These are phyloP conservation scores for Oropetium thomaeum DNA, from an alignment of 176 grass and related monocot genomes.

Conservation along the genomic window DNA sequence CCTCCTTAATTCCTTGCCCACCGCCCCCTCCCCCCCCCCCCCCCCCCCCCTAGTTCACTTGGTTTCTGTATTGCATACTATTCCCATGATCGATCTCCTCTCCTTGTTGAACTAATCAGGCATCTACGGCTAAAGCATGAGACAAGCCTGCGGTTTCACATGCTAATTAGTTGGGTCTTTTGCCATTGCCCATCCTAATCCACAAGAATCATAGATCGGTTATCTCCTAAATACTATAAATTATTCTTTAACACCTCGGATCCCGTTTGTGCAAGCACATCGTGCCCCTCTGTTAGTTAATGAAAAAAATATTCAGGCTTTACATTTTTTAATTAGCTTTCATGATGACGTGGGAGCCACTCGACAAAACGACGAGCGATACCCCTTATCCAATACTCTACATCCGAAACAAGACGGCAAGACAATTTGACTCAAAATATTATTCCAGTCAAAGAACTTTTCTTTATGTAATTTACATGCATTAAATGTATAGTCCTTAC, in stretches of 20 bases:
- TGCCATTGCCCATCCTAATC: background rate
- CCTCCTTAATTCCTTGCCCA: no score
- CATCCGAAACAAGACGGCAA: background rate
- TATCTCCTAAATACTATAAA: background rate
- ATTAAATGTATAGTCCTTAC: background rate
- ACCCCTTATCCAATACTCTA: background rate
- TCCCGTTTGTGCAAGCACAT: background rate
- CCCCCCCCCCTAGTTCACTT: no score
- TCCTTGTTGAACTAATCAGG: no score
- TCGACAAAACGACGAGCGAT: background rate
- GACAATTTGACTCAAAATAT: slow-evolving; percentile 3
- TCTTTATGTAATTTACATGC: background rate
- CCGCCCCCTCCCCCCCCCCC: no score
- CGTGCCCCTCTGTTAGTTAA: background rate
- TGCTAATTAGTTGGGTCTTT: background rate
- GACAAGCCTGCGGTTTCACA: slow-evolving; percentile 23
- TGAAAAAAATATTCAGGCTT: background rate
- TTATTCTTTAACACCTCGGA: background rate
- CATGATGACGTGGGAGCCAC: slow-evolving; percentile 14
- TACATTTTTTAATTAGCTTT: background rate
- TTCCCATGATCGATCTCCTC: no score
- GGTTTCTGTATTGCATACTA: no score
- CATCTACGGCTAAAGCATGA: slow-evolving; percentile 5
- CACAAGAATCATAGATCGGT: background rate
- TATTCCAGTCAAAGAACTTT: background rate